Evolutionary conservation across 495 filamentous ascomycete genomes (phyloP).

Genomic region (Penicillium simplicissimum): DNA sequence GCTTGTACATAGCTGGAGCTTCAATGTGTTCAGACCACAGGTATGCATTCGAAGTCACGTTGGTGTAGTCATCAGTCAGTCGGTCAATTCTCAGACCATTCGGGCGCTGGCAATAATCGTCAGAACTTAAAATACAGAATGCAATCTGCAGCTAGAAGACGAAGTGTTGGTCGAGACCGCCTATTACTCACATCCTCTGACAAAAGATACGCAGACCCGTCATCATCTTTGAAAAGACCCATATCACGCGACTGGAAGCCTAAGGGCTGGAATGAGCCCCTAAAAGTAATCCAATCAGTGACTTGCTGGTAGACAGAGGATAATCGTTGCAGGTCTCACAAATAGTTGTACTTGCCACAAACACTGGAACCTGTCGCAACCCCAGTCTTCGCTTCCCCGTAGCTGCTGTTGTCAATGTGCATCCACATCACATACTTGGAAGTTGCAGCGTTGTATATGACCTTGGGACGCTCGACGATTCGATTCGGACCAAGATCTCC

Average conservation of each 20-base stretch:
- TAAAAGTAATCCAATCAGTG: neutral
- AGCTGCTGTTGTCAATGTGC: slow-evolving; percentile 64
- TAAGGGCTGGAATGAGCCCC: slow-evolving; percentile 40
- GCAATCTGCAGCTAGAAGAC: too few relatives aligned
- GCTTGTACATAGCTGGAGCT: slow-evolving; percentile 50
- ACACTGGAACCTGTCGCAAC: slow-evolving; percentile 59
- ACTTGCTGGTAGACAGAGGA: neutral
- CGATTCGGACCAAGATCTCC: slow-evolving; percentile 64
- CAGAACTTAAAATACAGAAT: neutral
- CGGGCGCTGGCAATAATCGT: neutral
- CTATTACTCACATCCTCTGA: slow-evolving; percentile 60
- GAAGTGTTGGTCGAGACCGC: too few relatives aligned
- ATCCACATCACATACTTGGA: slow-evolving; percentile 60
- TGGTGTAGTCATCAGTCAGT: slow-evolving; percentile 1
- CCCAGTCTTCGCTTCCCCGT: slow-evolving; percentile 64
- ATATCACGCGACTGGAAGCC: slow-evolving; percentile 59
- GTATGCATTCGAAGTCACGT: slow-evolving; percentile 39
- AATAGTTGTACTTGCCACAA: slow-evolving; percentile 54
- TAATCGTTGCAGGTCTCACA: neutral
- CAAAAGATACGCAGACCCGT: slow-evolving; percentile 62
- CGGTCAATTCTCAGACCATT: neutral
- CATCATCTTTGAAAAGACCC: slow-evolving; percentile 60
- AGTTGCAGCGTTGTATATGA: slow-evolving; percentile 58
- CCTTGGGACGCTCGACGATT: slow-evolving; percentile 66
- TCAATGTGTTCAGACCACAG: slow-evolving; percentile 48